Percentiles rank a stretch among this genome's conserved stretches.
These are phyloP conservation scores for Botrytis deweyae DNA, from an alignment of 2,329 filamentous ascomycete species.

Conservation along the genomic window DNA sequence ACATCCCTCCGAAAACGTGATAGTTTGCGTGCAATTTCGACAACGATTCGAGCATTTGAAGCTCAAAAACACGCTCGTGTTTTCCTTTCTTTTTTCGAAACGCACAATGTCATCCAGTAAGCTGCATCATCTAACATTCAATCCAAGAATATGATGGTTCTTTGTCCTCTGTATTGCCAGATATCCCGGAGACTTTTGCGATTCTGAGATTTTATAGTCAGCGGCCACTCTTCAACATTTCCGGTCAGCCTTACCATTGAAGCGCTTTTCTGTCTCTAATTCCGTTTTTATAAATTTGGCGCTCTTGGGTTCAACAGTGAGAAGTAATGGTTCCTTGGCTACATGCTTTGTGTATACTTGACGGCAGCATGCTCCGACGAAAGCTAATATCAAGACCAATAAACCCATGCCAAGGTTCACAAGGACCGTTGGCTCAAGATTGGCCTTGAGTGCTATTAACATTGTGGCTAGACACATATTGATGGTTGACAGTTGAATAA, in stretches of 20 bases:
- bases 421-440: neutral
- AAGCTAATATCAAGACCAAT: conserved; percentile 13
- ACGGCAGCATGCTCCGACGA: conserved; percentile 1
- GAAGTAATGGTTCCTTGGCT: conserved; percentile 8
- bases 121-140: neutral
- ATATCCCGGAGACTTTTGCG: neutral
- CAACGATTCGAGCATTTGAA: neutral
- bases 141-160: neutral
- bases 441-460: neutral
- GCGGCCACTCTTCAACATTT: neutral
- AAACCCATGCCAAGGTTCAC: conserved; percentile 12
- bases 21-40: neutral
- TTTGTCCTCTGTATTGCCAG: neutral
- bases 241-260: neutral
- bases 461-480: conserved; percentile 15
- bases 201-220: neutral
- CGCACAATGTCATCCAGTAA: neutral
- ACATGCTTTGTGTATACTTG: neutral
- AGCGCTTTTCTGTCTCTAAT: neutral
- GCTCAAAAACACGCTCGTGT: neutral
- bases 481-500: neutral
- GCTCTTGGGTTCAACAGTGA: conserved; percentile 11
- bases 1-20: neutral
- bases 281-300: neutral
- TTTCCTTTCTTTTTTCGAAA: neutral